Conservation (phyloP, 1,284 basidiomycete genomes). For the Ceratobasidium theobromae region DNA sequence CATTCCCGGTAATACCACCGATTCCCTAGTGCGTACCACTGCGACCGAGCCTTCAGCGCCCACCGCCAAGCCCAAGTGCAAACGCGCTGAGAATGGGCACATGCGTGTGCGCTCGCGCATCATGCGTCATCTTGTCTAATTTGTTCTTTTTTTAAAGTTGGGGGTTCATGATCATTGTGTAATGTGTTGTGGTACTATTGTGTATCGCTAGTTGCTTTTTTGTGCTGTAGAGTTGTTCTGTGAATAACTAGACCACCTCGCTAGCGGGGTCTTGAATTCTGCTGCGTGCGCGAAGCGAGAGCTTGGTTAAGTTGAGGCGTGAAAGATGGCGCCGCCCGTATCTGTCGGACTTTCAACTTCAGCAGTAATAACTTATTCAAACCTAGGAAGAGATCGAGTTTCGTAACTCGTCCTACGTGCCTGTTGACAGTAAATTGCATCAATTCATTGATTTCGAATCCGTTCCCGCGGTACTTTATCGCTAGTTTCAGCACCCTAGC, state of each 20-base stretch:
- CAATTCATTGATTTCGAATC: too few relatives aligned
- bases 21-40: not conserved
- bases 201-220: slow-evolving; percentile 4
- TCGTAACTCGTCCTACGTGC: too few relatives aligned
- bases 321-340: not conserved
- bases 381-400: too few relatives aligned
- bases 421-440: too few relatives aligned
- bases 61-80: not conserved
- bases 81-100: not conserved
- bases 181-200: not conserved
- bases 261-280: not conserved
- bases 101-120: slow-evolving; percentile 6
- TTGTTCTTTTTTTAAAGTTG: not conserved
- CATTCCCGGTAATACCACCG: not conserved
- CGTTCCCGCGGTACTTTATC: too few relatives aligned
- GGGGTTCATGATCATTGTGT: not conserved
- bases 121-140: not conserved
- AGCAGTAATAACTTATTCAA: too few relatives aligned
- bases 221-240: slow-evolving; percentile 16
- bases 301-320: not conserved
- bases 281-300: too few relatives aligned
- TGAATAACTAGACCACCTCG: slow-evolving; percentile 10
- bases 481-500: too few relatives aligned
- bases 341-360: too few relatives aligned
- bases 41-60: not conserved